Base-by-base conservation (phyloP, 1,284 basidiomycete species). In the Cutaneotrichosporon cavernicola region DNA sequence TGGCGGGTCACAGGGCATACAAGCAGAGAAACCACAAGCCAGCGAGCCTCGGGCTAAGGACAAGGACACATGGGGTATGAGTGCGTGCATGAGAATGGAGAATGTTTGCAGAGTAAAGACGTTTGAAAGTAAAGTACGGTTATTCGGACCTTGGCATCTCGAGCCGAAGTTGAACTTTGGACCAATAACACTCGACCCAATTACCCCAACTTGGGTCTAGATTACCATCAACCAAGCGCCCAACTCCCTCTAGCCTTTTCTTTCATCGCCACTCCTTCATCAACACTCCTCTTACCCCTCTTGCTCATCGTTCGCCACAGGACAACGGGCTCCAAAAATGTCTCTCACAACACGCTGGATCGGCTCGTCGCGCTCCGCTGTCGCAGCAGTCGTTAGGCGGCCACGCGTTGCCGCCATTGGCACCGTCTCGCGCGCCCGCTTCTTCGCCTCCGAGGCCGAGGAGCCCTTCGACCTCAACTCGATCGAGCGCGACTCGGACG, bases 401-500 rank as follows among this genome's bases (percentile, higher is more conserved):
- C 67, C 68, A 31, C 56, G 55, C n/a, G 58, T 62, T 30, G 40
- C 38, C 52, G 31, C 59, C 47, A 11, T 49, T 49, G 32, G 52
- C 53, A 10, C 31, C 46, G 14, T 60, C 40, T 36, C 56, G 21
- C 55, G 56, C n/a, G 32, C 30, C 40, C 67, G 67, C 62, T 60
- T 36, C 58, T 69, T 61, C 59, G 76, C 76, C 16, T 74, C 75
- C 46, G 65, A 67, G 36, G 63, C 62, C 30, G 66, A 72, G 60
- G 65, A 63, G 32, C 63, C 65, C 21, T 81, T 78, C 65, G 73
- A 81, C 65, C 77, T 74, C 7, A 67, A 72, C 30, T 67, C 63
- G 31, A 84, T 92, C 32, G 90, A 95, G 70, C 86, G 93, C 13
- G 86, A 87, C 30, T 86, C 88, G 62, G 93, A 96, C 74, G 88